Conservation (phyloP, 352 stramenopile genomes). For the Thraustotheca clavata region DNA sequence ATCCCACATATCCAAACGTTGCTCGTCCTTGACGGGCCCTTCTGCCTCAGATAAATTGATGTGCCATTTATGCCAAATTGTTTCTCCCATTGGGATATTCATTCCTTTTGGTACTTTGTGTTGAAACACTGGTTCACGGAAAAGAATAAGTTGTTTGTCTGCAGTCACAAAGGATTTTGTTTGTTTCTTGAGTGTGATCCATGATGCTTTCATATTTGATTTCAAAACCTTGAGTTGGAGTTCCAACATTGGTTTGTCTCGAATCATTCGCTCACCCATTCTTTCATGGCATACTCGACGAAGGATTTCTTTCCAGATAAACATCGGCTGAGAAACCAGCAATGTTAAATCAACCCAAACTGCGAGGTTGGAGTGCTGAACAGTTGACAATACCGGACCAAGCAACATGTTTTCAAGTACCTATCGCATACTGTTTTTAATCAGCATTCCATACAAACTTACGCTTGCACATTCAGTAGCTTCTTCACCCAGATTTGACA, state of each 20-base stretch:
- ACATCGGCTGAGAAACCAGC: slow-evolving; percentile 53
- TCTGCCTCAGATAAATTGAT: slow-evolving; percentile 31
- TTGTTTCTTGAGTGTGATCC: slow-evolving; percentile 78
- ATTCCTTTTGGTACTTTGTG: slow-evolving; percentile 21
- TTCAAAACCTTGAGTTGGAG: slow-evolving; percentile 56
- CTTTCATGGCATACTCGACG: slow-evolving; percentile 64
- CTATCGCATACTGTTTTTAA: slow-evolving; percentile 21
- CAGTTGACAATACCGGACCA: slow-evolving; percentile 47
- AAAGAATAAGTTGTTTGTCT: slow-evolving; percentile 60
- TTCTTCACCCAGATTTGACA: slow-evolving; percentile 70
- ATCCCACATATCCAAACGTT: slow-evolving; percentile 48
- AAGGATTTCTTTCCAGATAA: slow-evolving; percentile 85
- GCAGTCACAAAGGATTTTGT: slow-evolving; percentile 69
- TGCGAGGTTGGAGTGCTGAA: slow-evolving; percentile 45
- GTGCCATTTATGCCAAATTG: not conserved
- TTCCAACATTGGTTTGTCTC: slow-evolving; percentile 71
- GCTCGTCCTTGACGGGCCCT: slow-evolving; percentile 19
- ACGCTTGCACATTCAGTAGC: slow-evolving; percentile 60
- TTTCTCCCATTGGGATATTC: not conserved
- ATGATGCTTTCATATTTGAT: slow-evolving; percentile 45
- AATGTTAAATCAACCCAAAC: slow-evolving; percentile 64
- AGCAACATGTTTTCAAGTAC: slow-evolving; percentile 52
- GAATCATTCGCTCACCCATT: slow-evolving; percentile 79
- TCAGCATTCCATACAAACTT: not conserved
- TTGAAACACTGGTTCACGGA: slow-evolving; percentile 68